These are phyloP conservation scores for Nicotiana paniculata DNA, from an alignment of 257 asterid species.

Conservation along the genomic window DNA sequence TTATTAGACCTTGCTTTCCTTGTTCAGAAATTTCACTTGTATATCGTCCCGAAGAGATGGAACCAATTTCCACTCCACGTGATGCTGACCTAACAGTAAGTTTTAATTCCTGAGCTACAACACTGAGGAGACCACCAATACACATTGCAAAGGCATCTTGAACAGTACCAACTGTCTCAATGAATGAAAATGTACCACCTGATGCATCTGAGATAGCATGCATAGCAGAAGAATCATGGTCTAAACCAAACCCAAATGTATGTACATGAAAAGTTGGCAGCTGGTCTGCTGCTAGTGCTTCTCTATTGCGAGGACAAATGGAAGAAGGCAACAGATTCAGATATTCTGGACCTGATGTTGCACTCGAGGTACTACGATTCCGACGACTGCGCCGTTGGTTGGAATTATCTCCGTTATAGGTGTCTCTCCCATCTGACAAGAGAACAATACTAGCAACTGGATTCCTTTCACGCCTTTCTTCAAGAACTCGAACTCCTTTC, in stretches of 20 bases:
- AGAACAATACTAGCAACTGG: slow-evolving; percentile 31
- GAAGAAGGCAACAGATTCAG: slow-evolving; percentile 21
- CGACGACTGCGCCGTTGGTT: not conserved
- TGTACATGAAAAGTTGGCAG: slow-evolving; percentile 22
- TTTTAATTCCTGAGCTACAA: slow-evolving; percentile 30
- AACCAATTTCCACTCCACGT: slow-evolving; percentile 26
- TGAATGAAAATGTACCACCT: slow-evolving; percentile 45
- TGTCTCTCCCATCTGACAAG: slow-evolving; percentile 40
- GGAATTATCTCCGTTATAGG: not conserved
- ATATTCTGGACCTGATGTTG: slow-evolving; percentile 9
- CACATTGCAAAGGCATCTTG: slow-evolving; percentile 43
- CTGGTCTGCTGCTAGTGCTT: not conserved
- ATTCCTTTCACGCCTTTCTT: slow-evolving; percentile 21
- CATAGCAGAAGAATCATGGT: slow-evolving; percentile 38
- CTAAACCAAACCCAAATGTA: slow-evolving; percentile 40
- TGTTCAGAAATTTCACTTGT: slow-evolving; percentile 12
- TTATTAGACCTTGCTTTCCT: slow-evolving; percentile 21
- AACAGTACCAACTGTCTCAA: slow-evolving; percentile 30
- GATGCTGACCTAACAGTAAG: slow-evolving; percentile 22
- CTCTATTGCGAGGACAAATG: slow-evolving; percentile 16
- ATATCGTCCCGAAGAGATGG: slow-evolving; percentile 32
- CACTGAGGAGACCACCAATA: slow-evolving; percentile 44
- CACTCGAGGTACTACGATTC: slow-evolving; percentile 1
- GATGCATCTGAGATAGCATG: slow-evolving; percentile 39
- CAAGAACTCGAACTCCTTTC: slow-evolving; percentile 28